Base-by-base conservation (phyloP, 2,329 filamentous ascomycete species). In the Sclerotinia sclerotiorum region DNA sequence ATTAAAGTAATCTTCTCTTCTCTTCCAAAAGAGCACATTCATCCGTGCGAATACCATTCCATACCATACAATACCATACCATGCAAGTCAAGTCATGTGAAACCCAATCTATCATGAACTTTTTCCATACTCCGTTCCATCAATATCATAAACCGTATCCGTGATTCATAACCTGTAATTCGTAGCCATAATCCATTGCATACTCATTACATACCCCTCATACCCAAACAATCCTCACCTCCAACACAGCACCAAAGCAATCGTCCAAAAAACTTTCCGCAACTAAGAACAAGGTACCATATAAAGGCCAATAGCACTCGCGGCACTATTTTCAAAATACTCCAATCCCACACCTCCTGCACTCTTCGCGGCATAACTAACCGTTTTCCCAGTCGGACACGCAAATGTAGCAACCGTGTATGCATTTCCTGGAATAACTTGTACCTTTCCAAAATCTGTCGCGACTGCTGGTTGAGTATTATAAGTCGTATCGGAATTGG, bases 321-420 rank as follows among this genome's bases (percentile, higher is more conserved):
- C 79, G 72, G 88, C 88, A 73, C 80, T 89, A 76, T 90, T 87
- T 78, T 91, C 83, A 80, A 90, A 89, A 78, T 84, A 91, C 65
- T 84, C 78, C 52, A 91, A 77, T 55, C 80, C 76, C 52, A 86
- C 85, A 70, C 79, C 80, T 3, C 83, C 84, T 7, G 79, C 79
- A 61, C 81, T 79, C 60, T 79, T 82, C 72, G 90, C 81, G 79
- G 85, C 79, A 72, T 83, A 85, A 3, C 78, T 79, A 21, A 89
- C 77, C 19, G 80, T 80, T 75, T 84, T 64, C 2, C 85, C 86
- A 56, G 82, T 83, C 0, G 83, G 82, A 74, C 88, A 90, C 17
- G 78, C 74, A 74, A 87, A 86, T 7, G 80, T 84, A 11, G 80
- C 78, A 61, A 90, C 80, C 49, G 81, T 78, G 70, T 86, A 86